Conservation (phyloP, 2,329 filamentous ascomycete genomes). For the Dactylellina drechsleri region DNA sequence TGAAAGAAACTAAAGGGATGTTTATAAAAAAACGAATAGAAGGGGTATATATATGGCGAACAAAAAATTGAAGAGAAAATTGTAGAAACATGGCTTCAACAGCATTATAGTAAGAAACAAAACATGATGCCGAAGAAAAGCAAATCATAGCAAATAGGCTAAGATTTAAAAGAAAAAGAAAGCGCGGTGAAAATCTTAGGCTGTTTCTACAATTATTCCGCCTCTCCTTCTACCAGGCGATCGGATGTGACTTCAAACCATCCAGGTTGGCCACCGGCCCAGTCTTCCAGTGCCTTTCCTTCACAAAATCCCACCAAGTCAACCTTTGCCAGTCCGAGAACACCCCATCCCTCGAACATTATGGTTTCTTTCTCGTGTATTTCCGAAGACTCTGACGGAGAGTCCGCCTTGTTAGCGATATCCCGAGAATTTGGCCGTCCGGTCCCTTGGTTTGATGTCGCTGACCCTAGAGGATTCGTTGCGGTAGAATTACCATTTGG, state of each 20-base stretch:
- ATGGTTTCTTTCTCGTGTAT: slow-evolving; percentile 48
- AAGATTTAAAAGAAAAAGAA: neutral
- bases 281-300: slow-evolving; percentile 42
- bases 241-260: slow-evolving; percentile 50
- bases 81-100: neutral
- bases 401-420: slow-evolving; percentile 15
- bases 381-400: slow-evolving; percentile 46
- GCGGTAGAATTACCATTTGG: slow-evolving; percentile 20
- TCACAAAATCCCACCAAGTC: slow-evolving; percentile 48
- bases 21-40: slow-evolving; percentile 6
- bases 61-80: neutral
- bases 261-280: slow-evolving; percentile 45
- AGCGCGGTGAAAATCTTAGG: neutral
- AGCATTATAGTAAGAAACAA: neutral
- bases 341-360: slow-evolving; percentile 45
- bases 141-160: neutral
- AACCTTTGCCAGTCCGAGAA: slow-evolving; percentile 44
- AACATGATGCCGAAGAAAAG: neutral
- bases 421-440: slow-evolving; percentile 14
- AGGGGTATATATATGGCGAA: slow-evolving; percentile 17
- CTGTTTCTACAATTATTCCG: slow-evolving; percentile 12
- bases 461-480: neutral
- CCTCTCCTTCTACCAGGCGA: slow-evolving; percentile 29
- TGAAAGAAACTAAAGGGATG: neutral
- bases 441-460: slow-evolving; percentile 3